A percentile compares a stretch with the other conserved stretches of the same genome.
These are phyloP conservation scores for Venustampulla echinocandica DNA, from an alignment of 495 filamentous ascomycete genomes.

Conservation along the genomic window DNA sequence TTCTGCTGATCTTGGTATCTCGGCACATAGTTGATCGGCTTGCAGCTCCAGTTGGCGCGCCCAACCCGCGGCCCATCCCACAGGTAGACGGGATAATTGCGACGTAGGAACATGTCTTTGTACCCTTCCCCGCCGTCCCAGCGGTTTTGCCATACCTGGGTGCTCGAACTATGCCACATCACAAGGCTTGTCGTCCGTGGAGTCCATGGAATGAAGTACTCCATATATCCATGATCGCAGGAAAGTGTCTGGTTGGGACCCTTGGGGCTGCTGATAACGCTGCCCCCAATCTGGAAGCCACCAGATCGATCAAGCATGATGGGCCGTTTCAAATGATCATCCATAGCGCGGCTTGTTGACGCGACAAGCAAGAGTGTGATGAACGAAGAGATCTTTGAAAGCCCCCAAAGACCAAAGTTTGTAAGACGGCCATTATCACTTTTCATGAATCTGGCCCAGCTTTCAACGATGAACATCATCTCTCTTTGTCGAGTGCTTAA, in stretches of 20 bases:
- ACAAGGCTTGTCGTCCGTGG: conserved; percentile 35
- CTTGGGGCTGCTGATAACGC: conserved; percentile 24
- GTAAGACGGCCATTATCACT: no score
- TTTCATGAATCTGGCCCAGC: no score
- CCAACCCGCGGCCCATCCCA: conserved; percentile 40
- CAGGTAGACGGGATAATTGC: conserved; percentile 39
- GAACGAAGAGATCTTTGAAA: no score
- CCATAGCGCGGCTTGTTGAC: no score
- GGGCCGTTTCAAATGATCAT: no score
- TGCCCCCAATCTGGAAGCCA: conserved; percentile 32
- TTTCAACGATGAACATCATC: no score
- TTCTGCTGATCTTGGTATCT: conserved; percentile 34
- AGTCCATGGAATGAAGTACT: conserved; percentile 40
- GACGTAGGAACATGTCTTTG: conserved; percentile 42
- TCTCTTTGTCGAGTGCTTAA: no score
- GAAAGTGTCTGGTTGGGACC: conserved; percentile 28
- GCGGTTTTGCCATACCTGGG: conserved; percentile 39
- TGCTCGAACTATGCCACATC: conserved; percentile 42
- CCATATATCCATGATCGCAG: conserved; percentile 42
- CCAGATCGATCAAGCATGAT: conserved; percentile 33
- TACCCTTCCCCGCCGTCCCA: conserved; percentile 41
- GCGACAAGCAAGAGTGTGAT: no score
- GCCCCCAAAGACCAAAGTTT: no score
- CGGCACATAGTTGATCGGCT: conserved; percentile 28
- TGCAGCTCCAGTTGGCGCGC: conserved; percentile 38